A percentile compares a stretch with the other conserved stretches of the same genome.
phyloP scores from a whole-genome alignment of 805 yeast species.

The Ogataea chonburiensis region DNA sequence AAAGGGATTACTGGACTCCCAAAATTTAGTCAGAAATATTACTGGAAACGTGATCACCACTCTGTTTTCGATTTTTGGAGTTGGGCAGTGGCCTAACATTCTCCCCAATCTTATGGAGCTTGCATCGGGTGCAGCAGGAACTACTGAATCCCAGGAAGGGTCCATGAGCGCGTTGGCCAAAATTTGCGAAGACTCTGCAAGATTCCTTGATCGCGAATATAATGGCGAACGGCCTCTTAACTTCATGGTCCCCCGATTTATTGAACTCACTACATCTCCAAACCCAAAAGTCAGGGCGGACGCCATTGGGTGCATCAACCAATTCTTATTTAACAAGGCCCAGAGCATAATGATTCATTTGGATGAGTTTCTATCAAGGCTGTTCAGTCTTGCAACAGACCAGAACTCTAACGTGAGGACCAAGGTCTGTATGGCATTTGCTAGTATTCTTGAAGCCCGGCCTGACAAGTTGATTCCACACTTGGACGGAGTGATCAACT shows the following conservation, averaged over 20 bases:
- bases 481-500: conserved; percentile 80
- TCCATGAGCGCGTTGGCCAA: conserved; percentile 80
- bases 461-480: conserved; percentile 83
- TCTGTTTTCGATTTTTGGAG: conserved; percentile 64
- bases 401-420: conserved; percentile 58
- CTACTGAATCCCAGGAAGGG: conserved; percentile 56
- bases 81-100: conserved; percentile 69
- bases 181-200: conserved; percentile 85
- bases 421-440: conserved; percentile 75
- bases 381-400: conserved; percentile 71
- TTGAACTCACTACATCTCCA: conserved; percentile 47
- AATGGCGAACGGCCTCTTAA: conserved; percentile 67
- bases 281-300: conserved; percentile 54
- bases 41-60: conserved; percentile 91
- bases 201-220: conserved; percentile 61
- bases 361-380: conserved; percentile 60
- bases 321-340: conserved; percentile 67
- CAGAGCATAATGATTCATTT: conserved; percentile 62
- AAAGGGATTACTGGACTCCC: conserved; percentile 51
- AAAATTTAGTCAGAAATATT: conserved; percentile 72
- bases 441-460: conserved; percentile 65
- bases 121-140: conserved; percentile 47
- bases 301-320: conserved; percentile 71
- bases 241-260: conserved; percentile 62
- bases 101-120: conserved; percentile 67